Evolutionary conservation across 2,329 filamentous ascomycete genomes (phyloP).

Genomic region (Magnaporthiopsis poae): DNA sequence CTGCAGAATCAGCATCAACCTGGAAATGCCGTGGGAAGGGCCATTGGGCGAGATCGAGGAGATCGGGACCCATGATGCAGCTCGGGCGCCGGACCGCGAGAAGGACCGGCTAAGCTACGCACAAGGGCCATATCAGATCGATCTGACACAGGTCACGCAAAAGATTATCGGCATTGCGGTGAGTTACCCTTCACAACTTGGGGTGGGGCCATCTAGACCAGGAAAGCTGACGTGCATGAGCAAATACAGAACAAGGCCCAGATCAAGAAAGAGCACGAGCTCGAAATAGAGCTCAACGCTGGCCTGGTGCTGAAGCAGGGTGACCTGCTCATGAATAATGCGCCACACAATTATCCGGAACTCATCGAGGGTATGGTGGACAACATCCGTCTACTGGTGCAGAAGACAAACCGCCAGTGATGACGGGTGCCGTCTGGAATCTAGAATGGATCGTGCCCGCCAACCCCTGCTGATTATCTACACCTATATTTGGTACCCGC

Average conservation of each 20-base stretch:
- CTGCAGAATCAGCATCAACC: constrained; percentile 85
- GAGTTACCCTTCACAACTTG: constrained; percentile 5
- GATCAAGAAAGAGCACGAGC: constrained; percentile 61
- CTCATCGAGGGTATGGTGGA: constrained; percentile 66
- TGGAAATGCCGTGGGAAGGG: constrained; percentile 82
- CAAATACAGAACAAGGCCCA: constrained; percentile 27
- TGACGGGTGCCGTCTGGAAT: background rate
- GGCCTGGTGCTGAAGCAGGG: constrained; percentile 57
- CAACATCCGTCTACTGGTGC: constrained; percentile 55
- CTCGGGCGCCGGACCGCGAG: constrained; percentile 50
- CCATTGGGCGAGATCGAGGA: constrained; percentile 47
- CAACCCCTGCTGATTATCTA: background rate
- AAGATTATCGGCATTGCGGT: constrained; percentile 15
- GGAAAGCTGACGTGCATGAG: background rate
- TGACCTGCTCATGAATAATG: constrained; percentile 38
- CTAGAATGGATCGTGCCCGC: background rate
- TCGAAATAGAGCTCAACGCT: constrained; percentile 68
- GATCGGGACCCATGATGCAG: constrained; percentile 26
- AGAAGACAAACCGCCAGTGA: background rate
- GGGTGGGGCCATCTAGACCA: constrained; percentile 6
- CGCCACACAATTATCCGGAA: constrained; percentile 52
- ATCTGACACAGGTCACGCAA: constrained; percentile 79
- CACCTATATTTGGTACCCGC: background rate
- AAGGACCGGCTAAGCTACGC: constrained; percentile 90
- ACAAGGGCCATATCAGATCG: constrained; percentile 79